phyloP scores from a whole-genome alignment of 2,329 filamentous ascomycete species.

The Calonectria montana region DNA sequence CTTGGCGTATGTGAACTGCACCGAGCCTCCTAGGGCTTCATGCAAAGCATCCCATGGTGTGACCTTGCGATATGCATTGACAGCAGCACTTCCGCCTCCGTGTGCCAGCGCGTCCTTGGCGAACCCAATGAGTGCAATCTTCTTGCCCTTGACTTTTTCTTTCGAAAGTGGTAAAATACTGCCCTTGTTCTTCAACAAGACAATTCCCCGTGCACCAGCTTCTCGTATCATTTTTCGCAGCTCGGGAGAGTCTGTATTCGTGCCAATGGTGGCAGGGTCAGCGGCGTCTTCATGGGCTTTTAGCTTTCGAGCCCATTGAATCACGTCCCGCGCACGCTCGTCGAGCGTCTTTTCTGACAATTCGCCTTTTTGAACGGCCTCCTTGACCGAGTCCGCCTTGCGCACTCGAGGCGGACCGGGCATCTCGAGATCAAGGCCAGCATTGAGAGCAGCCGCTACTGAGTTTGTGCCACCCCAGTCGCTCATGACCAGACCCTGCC shows the following conservation, averaged over 20 bases:
- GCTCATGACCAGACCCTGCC: background rate
- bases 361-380: background rate
- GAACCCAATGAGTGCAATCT: conserved; percentile 45
- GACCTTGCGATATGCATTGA: background rate
- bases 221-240: background rate
- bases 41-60: background rate
- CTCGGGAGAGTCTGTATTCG: background rate
- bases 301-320: background rate
- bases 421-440: background rate
- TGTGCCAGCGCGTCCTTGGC: background rate
- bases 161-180: background rate
- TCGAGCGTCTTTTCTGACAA: background rate
- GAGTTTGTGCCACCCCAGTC: background rate
- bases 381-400: background rate
- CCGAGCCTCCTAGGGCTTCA: background rate
- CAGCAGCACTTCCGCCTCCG: background rate
- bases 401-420: background rate
- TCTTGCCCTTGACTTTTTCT: conserved; percentile 34
- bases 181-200: background rate
- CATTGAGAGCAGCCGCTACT: background rate
- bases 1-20: background rate
- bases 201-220: background rate
- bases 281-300: background rate
- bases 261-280: background rate
- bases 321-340: background rate